These are phyloP conservation scores for Syzygium aromaticum DNA, from an alignment of 345 rosid species.

Conservation along the genomic window DNA sequence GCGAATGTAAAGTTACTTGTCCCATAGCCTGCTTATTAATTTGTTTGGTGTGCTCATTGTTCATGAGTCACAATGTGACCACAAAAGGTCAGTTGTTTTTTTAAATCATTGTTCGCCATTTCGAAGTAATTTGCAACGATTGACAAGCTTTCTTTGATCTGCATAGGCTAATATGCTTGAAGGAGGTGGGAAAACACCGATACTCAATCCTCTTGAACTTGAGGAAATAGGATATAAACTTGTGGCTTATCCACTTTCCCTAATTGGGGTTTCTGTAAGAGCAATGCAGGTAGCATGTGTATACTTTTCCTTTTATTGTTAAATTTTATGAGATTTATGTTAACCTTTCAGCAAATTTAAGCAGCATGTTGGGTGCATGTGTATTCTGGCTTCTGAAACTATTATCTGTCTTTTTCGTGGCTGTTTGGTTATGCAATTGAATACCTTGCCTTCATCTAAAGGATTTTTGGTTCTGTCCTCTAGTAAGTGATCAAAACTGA, in stretches of 20 bases:
- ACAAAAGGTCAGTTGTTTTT: neutral
- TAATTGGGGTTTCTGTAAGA: constrained; percentile 77
- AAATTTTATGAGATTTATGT: neutral
- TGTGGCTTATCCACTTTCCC: constrained; percentile 74
- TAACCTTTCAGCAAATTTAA: neutral
- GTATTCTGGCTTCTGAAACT: neutral
- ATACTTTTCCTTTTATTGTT: neutral
- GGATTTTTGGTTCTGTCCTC: neutral
- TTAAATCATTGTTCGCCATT: neutral
- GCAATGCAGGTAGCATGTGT: constrained; percentile 74
- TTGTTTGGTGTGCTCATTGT: neutral
- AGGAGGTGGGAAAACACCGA: constrained; percentile 85
- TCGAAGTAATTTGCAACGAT: neutral
- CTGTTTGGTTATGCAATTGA: neutral
- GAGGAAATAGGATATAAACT: constrained; percentile 83
- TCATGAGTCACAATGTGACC: neutral
- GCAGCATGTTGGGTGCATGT: neutral
- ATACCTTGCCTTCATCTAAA: neutral
- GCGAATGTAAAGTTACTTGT: neutral
- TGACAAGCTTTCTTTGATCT: constrained; percentile 6
- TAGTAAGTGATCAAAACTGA: neutral
- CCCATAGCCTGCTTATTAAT: neutral
- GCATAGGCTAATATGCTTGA: constrained; percentile 80
- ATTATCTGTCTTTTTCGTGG: neutral
- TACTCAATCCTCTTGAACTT: constrained; percentile 62